Evolutionary conservation across 1,139 yeast genomes (phyloP).

Genomic region (Candida anutae): DNA sequence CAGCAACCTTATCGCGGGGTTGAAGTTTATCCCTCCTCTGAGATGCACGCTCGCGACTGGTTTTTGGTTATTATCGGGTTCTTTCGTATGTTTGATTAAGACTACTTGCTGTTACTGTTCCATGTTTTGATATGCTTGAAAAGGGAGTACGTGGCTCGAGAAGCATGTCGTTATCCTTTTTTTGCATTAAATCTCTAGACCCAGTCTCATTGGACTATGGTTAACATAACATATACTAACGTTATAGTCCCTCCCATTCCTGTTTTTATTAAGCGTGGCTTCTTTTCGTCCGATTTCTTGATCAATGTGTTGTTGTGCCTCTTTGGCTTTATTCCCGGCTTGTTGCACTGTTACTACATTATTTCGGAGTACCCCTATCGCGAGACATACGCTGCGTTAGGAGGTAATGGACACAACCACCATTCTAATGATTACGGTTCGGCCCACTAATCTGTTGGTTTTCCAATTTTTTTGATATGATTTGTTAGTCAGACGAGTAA

Average conservation of each 20-base stretch:
- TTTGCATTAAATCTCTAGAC: too few species aligned
- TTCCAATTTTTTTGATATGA: too few species aligned
- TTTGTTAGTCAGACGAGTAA: too few species aligned
- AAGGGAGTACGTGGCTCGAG: not conserved
- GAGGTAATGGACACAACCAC: slow-evolving; percentile 26
- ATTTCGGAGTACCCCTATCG: slow-evolving; percentile 48
- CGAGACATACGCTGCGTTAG: slow-evolving; percentile 20
- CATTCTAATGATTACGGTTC: slow-evolving; percentile 19
- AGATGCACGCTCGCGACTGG: slow-evolving; percentile 70
- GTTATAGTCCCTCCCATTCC: slow-evolving; percentile 67
- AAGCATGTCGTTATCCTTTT: too few species aligned
- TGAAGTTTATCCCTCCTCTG: too few species aligned
- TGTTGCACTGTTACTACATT: slow-evolving; percentile 57
- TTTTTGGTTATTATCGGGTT: slow-evolving; percentile 72
- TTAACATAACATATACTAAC: too few species aligned
- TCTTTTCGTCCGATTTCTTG: slow-evolving; percentile 59
- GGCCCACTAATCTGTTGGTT: not conserved
- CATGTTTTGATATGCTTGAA: too few species aligned
- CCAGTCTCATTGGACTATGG: too few species aligned
- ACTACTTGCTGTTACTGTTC: too few species aligned
- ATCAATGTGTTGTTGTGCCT: slow-evolving; percentile 70
- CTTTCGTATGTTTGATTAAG: slow-evolving; percentile 38
- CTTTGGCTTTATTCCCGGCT: slow-evolving; percentile 78
- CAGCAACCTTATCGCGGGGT: too few species aligned
- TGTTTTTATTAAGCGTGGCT: slow-evolving; percentile 69